Evolutionary conservation across 2,329 filamentous ascomycete species (phyloP).

Genomic region (Aspergillus novofumigatus): DNA sequence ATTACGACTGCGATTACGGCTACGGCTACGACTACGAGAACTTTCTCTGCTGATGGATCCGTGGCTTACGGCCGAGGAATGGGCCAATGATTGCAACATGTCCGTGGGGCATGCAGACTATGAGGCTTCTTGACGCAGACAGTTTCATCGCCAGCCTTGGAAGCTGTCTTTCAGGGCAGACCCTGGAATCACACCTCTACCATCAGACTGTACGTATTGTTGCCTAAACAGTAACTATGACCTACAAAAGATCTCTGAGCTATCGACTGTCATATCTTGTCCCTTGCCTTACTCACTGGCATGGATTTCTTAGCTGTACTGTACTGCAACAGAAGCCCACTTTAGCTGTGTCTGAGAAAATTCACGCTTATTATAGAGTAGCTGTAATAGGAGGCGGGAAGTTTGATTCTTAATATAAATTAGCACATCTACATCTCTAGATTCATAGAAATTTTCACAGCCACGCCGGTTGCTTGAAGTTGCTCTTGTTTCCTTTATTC

Average conservation of each 20-base stretch:
- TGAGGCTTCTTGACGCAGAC: background rate
- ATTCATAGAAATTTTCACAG: background rate
- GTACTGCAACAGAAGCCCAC: no score
- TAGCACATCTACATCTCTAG: background rate
- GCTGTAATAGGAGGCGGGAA: background rate
- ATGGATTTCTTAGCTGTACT: no score
- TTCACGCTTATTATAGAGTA: background rate
- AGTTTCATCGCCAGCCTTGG: background rate
- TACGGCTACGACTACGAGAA: background rate
- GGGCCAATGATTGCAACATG: background rate
- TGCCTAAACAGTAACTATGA: background rate
- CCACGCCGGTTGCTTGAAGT: background rate
- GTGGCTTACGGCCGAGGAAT: background rate
- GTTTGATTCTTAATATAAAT: background rate
- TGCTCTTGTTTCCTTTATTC: background rate
- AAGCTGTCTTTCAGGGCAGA: background rate
- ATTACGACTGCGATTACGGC: background rate
- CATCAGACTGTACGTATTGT: background rate
- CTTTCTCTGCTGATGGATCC: background rate
- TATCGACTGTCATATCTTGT: no score
- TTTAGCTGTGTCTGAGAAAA: background rate
- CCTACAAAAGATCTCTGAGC: no score
- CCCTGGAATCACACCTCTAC: background rate
- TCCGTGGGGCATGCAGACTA: background rate
- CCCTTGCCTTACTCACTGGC: no score